Conservation (phyloP, 768 basidiomycete genomes). For the Ephemerocybe angulata region DNA sequence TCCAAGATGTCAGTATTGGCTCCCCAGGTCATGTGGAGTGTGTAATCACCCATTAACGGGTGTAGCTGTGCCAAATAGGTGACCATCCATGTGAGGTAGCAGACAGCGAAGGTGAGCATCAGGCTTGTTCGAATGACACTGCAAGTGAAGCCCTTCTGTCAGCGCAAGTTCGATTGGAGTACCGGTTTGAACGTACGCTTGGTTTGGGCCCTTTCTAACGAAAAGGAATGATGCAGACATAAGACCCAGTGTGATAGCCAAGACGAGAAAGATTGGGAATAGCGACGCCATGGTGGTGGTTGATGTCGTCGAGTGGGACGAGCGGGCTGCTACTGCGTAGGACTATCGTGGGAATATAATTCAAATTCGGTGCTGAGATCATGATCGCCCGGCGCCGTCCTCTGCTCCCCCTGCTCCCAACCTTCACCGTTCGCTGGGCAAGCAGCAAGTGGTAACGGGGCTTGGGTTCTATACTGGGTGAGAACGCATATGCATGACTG, state of each 20-base stretch:
- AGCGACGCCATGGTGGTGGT: constrained; percentile 57
- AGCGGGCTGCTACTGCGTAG: neutral
- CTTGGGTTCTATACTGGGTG: too few relatives aligned
- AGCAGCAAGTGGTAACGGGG: too few relatives aligned
- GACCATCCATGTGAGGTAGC: constrained; percentile 96
- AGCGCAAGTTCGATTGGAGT: neutral
- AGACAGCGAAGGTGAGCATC: constrained; percentile 73
- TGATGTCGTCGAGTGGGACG: neutral
- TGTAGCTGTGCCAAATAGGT: constrained; percentile 96
- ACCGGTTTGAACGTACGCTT: constrained; percentile 60
- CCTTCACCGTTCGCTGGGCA: too few relatives aligned
- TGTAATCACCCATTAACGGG: constrained; percentile 76
- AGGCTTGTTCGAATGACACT: constrained; percentile 82
- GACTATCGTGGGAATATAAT: neutral
- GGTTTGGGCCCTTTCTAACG: constrained; percentile 83
- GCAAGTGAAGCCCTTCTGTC: constrained; percentile 6
- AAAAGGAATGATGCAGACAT: constrained; percentile 64
- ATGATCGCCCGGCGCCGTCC: too few relatives aligned
- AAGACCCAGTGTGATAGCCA: constrained; percentile 61
- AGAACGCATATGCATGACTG: too few relatives aligned
- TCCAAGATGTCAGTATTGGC: constrained; percentile 20
- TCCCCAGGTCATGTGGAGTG: constrained; percentile 8
- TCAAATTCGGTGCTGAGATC: too few relatives aligned
- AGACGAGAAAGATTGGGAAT: constrained; percentile 64
- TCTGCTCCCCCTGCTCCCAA: too few relatives aligned